Evolutionary conservation across 305 asterid genomes (phyloP).

Genomic region (Solanum hybrid): DNA sequence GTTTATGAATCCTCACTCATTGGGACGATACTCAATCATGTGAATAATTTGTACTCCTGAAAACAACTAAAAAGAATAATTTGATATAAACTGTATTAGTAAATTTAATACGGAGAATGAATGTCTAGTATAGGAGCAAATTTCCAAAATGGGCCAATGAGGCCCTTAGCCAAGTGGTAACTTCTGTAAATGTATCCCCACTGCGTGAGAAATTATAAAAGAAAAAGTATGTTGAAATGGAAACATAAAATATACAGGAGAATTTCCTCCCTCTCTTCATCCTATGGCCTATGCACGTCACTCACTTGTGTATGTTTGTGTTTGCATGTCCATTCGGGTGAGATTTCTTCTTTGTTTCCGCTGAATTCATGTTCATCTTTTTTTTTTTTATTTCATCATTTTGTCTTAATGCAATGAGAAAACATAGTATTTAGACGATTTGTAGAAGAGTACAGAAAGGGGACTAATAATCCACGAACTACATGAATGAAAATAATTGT

Average conservation of each 20-base stretch:
- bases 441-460: not conserved
- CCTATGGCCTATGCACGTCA: not conserved
- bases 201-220: not conserved
- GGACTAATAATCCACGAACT: not conserved
- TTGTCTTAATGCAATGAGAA: not conserved
- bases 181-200: not conserved
- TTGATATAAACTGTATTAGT: not conserved
- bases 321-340: not conserved
- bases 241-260: not conserved
- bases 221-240: not conserved
- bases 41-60: not conserved
- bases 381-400: not conserved
- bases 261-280: not conserved
- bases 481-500: not conserved
- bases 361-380: not conserved
- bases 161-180: not conserved
- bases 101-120: not conserved
- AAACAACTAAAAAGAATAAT: not conserved
- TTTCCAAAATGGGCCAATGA: not conserved
- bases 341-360: not conserved
- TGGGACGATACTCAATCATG: not conserved
- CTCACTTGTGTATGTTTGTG: not conserved
- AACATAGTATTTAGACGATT: not conserved
- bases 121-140: not conserved
- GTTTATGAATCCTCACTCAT: not conserved